Base-by-base conservation (phyloP, 176 grass and related monocot species). In the Carex myosuroides region DNA sequence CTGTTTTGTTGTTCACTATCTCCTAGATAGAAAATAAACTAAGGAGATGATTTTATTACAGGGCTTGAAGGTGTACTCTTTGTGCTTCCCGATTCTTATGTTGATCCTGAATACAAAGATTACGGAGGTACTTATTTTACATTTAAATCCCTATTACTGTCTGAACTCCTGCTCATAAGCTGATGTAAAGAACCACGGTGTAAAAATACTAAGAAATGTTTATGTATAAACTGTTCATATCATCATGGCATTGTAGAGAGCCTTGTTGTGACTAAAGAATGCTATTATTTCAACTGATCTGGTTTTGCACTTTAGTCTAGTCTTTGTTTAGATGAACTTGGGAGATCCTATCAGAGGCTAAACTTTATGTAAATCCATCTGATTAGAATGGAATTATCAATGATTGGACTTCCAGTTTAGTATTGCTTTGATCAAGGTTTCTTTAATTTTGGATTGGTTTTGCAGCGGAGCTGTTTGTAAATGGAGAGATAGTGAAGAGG, bases 51-150 rank as follows among this genome's bases (percentile, higher is more conserved):
- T n/a, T 73, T 65, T 60, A 24, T 37, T 63, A 13, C 90, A 99
- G 93, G 96, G 17, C 81, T 95, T 6, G 93, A 93, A 78, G 92
- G 91, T 70, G 96, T 99, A 85, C 89, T 97, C 10, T 98, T 94
- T n/a, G 96, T 99, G 52, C 89, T 99, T 24, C 96, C 93, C 0
- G 96, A 99, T 91, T 93, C 93, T 1, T 99, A 95, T 84, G 93
- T 99, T 68, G 96, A 95, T 42, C 89, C 93, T 2, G 88, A 93
- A 71, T 69, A 95, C 88, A 93, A 95, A 84, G 96, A 99, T 80
- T 99, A 99, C 82, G 93, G 96, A 93, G 96, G 96, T 99, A 87
- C 24, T 32, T 26, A 44, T 68, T 68, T 53, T 79, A 64, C 57
- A 48, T 79, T 54, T 37, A 26, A 63, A 68, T 63, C 8, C 41